A percentile compares a stretch with the other conserved stretches of the same genome.
Evolutionary conservation across 169 alveolate species (phyloP).

Genomic region (Blepharisma undulans): DNA sequence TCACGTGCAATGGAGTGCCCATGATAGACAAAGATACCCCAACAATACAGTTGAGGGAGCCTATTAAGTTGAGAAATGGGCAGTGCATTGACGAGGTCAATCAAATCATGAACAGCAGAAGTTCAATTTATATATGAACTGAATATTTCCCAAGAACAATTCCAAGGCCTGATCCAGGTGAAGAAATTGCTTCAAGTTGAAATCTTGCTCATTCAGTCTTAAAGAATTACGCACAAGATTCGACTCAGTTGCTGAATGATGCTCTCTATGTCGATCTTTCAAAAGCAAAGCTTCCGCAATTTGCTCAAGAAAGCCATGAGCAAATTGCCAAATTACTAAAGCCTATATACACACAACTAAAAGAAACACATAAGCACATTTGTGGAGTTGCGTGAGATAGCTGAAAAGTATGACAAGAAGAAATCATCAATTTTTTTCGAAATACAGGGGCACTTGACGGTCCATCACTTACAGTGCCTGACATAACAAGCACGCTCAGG

Average conservation of each 20-base stretch:
- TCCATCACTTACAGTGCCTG: background rate
- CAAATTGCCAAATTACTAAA: constrained; percentile 36
- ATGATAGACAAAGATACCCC: constrained; percentile 52
- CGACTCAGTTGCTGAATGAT: constrained; percentile 42
- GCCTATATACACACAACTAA: constrained; percentile 40
- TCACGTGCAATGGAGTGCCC: constrained; percentile 66
- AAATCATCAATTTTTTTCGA: background rate
- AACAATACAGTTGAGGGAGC: constrained; percentile 21
- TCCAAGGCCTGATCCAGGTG: constrained; percentile 25
- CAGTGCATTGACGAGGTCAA: background rate
- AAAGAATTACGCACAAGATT: constrained; percentile 55
- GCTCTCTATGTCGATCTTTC: constrained; percentile 69
- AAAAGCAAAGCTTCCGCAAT: constrained; percentile 48
- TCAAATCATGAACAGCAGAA: background rate
- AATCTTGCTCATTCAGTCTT: constrained; percentile 54
- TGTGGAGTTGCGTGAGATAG: constrained; percentile 50
- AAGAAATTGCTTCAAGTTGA: constrained; percentile 53
- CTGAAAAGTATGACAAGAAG: constrained; percentile 52
- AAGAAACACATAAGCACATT: constrained; percentile 49
- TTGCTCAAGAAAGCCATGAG: constrained; percentile 46
- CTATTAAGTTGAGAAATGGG: background rate
- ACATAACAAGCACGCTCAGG: background rate
- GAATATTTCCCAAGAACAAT: constrained; percentile 43
- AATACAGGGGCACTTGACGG: background rate
- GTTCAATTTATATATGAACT: background rate